These are phyloP conservation scores for Ganoderma boninense DNA, from an alignment of 1,284 basidiomycete genomes.

Conservation along the genomic window DNA sequence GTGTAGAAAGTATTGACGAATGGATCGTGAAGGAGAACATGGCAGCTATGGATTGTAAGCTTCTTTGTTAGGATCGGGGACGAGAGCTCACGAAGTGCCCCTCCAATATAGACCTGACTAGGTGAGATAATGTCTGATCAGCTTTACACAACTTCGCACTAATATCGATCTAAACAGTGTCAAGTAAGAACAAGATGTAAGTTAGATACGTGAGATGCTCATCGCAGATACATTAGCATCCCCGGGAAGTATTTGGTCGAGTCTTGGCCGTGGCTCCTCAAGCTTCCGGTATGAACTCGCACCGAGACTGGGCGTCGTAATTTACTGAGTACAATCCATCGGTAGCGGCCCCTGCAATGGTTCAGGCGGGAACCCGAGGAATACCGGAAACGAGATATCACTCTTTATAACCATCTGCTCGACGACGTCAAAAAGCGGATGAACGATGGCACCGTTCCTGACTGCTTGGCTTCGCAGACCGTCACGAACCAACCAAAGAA, in stretches of 20 bases:
- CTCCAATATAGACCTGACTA: conserved; percentile 44
- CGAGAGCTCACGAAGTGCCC: neutral
- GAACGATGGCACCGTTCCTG: conserved; percentile 49
- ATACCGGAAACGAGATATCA: conserved; percentile 51
- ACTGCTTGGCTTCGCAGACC: conserved; percentile 54
- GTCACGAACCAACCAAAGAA: conserved; percentile 49
- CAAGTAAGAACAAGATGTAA: conserved; percentile 36
- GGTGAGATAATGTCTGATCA: conserved; percentile 35
- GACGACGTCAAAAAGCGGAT: conserved; percentile 56
- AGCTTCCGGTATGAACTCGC: conserved; percentile 46
- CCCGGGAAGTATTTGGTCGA: conserved; percentile 63
- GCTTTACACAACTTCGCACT: neutral
- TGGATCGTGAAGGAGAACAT: conserved; percentile 57
- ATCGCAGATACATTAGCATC: conserved; percentile 44
- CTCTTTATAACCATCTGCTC: conserved; percentile 51
- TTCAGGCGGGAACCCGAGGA: conserved; percentile 52
- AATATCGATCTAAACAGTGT: conserved; percentile 40
- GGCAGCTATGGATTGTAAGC: conserved; percentile 52
- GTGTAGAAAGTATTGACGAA: conserved; percentile 54
- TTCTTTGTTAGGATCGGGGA: neutral
- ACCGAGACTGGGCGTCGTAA: too few relatives aligned
- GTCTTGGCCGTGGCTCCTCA: conserved; percentile 57
- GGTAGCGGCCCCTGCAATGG: conserved; percentile 51
- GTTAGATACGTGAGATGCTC: neutral
- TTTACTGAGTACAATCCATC: neutral